These are phyloP conservation scores for Coix lacrymajobi DNA, from an alignment of 176 grass and related monocot genomes.

Conservation along the genomic window DNA sequence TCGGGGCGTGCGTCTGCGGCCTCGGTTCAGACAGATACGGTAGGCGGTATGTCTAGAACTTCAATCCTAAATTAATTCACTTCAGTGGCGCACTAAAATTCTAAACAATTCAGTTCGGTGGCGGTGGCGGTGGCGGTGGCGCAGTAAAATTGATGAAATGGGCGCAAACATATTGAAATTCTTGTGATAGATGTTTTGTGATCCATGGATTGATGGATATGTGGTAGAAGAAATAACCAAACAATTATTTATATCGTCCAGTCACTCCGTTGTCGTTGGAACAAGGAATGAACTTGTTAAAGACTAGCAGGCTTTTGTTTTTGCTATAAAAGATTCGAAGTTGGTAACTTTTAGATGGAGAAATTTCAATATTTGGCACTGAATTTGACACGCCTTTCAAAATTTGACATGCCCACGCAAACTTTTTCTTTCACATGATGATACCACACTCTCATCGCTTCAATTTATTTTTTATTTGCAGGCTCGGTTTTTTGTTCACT, in stretches of 20 bases:
- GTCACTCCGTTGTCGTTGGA: background rate
- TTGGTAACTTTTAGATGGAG: no score
- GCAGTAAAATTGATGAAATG: background rate
- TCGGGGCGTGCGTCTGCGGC: conserved; percentile 38
- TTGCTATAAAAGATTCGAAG: no score
- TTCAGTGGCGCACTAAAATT: background rate
- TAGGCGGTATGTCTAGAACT: conserved; percentile 29
- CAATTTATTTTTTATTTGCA: background rate
- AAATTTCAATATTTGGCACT: no score
- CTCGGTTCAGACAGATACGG: conserved; percentile 44
- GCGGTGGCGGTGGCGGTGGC: background rate
- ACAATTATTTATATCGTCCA: background rate
- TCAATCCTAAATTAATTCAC: background rate
- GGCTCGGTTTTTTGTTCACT: conserved; percentile 61
- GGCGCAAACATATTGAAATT: background rate
- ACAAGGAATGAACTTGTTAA: background rate
- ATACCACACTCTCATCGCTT: background rate
- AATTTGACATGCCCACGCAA: no score
- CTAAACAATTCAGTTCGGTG: background rate
- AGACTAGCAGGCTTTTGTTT: no score
- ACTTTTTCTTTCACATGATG: background rate
- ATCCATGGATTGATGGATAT: background rate
- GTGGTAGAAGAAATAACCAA: background rate
- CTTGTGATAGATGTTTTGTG: background rate
- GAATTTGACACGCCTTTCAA: no score